A percentile compares a stretch with the other conserved stretches of the same genome.
Evolutionary conservation across 2,329 filamentous ascomycete genomes (phyloP).

Genomic region (Penicillium occitanis): DNA sequence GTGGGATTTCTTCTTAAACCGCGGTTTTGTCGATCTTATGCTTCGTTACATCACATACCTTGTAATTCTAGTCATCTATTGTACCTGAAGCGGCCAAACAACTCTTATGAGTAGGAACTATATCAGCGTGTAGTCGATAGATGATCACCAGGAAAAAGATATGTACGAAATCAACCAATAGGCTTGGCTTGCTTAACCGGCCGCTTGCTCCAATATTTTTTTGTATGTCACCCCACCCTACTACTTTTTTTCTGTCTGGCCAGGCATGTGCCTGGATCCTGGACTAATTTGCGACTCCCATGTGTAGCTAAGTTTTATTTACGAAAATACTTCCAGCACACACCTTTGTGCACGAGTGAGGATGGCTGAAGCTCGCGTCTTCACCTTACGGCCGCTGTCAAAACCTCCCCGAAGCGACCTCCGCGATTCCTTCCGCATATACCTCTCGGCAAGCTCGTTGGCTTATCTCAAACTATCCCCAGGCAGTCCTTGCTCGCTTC

Average conservation of each 20-base stretch:
- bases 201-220: neutral
- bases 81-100: conserved; percentile 3
- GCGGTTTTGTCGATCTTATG: conserved; percentile 9
- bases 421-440: conserved; percentile 60
- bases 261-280: neutral
- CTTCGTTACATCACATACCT: conserved; percentile 5
- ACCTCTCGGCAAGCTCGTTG: conserved; percentile 57
- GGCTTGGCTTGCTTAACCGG: neutral
- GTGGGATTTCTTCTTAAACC: conserved; percentile 5
- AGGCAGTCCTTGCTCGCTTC: conserved; percentile 57
- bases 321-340: neutral
- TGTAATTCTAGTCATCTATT: conserved; percentile 14
- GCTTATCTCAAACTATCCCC: conserved; percentile 55
- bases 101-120: conserved; percentile 7
- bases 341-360: conserved; percentile 7
- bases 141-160: neutral
- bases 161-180: conserved; percentile 1
- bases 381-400: conserved; percentile 57
- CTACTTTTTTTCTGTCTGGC: conserved; percentile 23
- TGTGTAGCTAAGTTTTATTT: neutral
- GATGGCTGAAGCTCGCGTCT: conserved; percentile 44
- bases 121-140: neutral
- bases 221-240: conserved; percentile 10
- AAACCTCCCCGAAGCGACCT: conserved; percentile 49
- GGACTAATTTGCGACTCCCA: neutral